phyloP scores from a whole-genome alignment of 306 rosid species.

The Cicer bijugum region DNA sequence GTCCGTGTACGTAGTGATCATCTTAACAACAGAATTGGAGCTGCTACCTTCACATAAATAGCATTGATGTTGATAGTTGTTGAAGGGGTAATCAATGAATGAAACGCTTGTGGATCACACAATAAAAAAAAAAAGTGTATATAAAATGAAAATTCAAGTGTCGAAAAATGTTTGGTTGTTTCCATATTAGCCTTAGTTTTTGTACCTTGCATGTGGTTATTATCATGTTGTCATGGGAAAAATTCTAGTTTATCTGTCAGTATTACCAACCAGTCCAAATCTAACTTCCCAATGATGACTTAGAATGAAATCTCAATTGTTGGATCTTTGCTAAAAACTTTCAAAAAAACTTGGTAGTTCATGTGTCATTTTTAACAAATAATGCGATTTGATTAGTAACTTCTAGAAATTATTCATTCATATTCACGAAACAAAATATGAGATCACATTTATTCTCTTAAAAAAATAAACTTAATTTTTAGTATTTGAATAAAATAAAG shows the following conservation, averaged over 20 bases:
- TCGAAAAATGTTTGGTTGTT: not conserved
- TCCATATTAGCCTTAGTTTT: not conserved
- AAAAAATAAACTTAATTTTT: too few species aligned
- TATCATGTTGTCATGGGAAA: not conserved
- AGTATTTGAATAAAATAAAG: too few species aligned
- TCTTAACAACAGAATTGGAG: too few species aligned
- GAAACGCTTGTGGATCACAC: not conserved
- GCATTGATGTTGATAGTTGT: not conserved
- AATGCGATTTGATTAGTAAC: too few species aligned
- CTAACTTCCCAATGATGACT: not conserved
- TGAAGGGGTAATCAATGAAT: not conserved
- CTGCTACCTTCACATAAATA: not conserved
- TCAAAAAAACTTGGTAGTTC: too few species aligned
- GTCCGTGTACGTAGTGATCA: too few species aligned
- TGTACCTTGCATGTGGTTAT: not conserved
- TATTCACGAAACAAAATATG: too few species aligned
- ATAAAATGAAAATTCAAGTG: not conserved
- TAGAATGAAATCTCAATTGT: not conserved
- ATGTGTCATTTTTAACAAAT: too few species aligned
- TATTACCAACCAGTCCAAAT: constrained; percentile 33
- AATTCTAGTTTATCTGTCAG: constrained; percentile 8
- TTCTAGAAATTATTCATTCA: too few species aligned
- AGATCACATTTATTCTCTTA: too few species aligned
- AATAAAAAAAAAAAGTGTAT: not conserved
- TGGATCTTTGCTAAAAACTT: not conserved